Conservation (phyloP, 345 rosid species). For the Camelina neglecta region DNA sequence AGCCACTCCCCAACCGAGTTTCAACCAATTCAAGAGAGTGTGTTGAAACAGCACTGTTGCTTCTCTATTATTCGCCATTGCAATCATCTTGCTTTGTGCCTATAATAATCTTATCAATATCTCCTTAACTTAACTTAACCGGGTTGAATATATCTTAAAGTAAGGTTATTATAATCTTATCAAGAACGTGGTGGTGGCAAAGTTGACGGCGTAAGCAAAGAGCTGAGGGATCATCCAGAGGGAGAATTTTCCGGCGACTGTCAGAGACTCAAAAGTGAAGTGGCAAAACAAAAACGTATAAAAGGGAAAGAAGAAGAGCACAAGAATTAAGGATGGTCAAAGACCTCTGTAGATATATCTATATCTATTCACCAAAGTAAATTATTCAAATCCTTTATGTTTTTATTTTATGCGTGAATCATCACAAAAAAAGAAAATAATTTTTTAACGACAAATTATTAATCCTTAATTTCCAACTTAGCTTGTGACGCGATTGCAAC, state of each 20-base stretch:
- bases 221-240: slow-evolving; percentile 83
- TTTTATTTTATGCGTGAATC: no score
- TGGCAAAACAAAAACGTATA: slow-evolving; percentile 54
- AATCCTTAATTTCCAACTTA: no score
- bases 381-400: no score
- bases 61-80: slow-evolving; percentile 62
- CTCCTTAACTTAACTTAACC: neutral
- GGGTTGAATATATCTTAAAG: neutral
- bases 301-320: slow-evolving; percentile 48
- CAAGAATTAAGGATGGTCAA: slow-evolving; percentile 67
- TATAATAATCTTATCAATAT: slow-evolving; percentile 37
- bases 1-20: slow-evolving; percentile 63
- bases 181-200: slow-evolving; percentile 75
- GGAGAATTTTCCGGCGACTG: slow-evolving; percentile 63
- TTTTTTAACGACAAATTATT: no score
- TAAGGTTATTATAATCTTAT: no score
- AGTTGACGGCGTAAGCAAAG: slow-evolving; percentile 71
- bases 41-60: slow-evolving; percentile 56
- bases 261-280: slow-evolving; percentile 51
- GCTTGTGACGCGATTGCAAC: no score
- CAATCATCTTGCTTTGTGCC: slow-evolving; percentile 79
- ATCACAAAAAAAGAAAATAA: no score
- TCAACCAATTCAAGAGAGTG: slow-evolving; percentile 62
- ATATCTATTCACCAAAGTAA: no score
- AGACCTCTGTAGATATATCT: slow-evolving; percentile 4